These are phyloP conservation scores for Piper betle DNA, from an alignment of 164 flowering plant genomes.

Conservation along the genomic window DNA sequence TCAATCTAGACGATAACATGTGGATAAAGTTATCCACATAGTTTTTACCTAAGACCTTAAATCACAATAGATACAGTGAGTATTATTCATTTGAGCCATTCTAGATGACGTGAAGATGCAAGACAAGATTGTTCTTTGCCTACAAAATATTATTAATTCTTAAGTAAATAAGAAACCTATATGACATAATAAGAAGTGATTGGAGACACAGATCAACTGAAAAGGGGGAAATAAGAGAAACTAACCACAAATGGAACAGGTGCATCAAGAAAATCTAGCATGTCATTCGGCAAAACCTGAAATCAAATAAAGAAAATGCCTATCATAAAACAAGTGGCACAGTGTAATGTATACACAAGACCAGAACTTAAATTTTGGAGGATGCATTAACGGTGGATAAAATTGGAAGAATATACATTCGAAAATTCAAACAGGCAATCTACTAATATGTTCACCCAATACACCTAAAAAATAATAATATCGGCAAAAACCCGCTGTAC, in stretches of 20 bases:
- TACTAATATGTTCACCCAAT: background rate
- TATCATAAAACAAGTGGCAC: background rate
- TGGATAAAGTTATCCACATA: too few species aligned
- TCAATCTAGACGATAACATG: too few species aligned
- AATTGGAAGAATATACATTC: background rate
- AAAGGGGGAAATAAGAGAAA: constrained; percentile 7
- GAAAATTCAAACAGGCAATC: background rate
- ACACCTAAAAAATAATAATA: background rate
- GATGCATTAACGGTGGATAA: background rate
- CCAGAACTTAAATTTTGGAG: background rate
- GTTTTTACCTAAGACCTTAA: too few species aligned
- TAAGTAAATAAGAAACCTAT: too few species aligned
- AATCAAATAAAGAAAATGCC: constrained; percentile 2
- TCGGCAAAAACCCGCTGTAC: background rate
- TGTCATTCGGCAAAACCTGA: constrained; percentile 96
- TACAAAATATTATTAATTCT: too few species aligned
- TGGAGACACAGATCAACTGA: too few species aligned
- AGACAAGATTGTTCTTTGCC: too few species aligned
- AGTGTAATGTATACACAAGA: background rate
- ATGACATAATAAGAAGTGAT: too few species aligned
- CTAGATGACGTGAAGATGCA: too few species aligned
- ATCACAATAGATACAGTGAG: too few species aligned
- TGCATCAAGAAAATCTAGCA: constrained; percentile 98
- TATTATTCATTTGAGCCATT: too few species aligned
- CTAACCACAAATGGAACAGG: constrained; percentile 97